A percentile compares a stretch with the other conserved stretches of the same genome.
phyloP scores from a whole-genome alignment of 352 stramenopile species.

The Phytophthora pinifolia region DNA sequence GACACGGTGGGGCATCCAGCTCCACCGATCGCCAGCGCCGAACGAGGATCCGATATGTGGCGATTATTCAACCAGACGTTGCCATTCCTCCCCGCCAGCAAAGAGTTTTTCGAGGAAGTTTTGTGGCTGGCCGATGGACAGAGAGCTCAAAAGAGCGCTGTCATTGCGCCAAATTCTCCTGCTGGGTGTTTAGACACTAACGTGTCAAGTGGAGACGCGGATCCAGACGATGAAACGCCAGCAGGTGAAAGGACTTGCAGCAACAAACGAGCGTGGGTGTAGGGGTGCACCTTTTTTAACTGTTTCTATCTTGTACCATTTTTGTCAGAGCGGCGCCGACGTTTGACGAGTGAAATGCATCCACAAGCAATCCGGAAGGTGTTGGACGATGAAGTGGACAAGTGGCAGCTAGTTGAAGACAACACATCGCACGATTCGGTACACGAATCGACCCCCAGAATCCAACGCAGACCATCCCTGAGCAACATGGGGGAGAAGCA shows the following conservation, averaged over 20 bases:
- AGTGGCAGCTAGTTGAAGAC: slow-evolving; percentile 67
- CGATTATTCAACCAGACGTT: slow-evolving; percentile 71
- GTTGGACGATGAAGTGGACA: slow-evolving; percentile 64
- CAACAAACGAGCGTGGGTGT: too few relatives aligned
- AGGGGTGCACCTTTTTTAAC: not conserved
- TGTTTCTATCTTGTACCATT: not conserved
- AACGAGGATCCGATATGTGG: slow-evolving; percentile 69
- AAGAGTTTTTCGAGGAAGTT: slow-evolving; percentile 82
- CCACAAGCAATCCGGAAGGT: slow-evolving; percentile 66
- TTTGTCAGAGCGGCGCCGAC: slow-evolving; percentile 39
- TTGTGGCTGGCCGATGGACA: slow-evolving; percentile 41
- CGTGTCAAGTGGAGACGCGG: not conserved
- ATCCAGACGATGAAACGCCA: slow-evolving; percentile 16
- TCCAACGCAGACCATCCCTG: slow-evolving; percentile 23
- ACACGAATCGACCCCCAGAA: slow-evolving; percentile 10
- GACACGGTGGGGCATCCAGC: slow-evolving; percentile 48
- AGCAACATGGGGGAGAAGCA: slow-evolving; percentile 11
- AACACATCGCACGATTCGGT: not conserved
- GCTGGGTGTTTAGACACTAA: not conserved
- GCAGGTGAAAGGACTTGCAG: too few relatives aligned
- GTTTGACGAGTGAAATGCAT: slow-evolving; percentile 78
- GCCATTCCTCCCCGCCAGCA: slow-evolving; percentile 78
- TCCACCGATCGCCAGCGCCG: slow-evolving; percentile 46
- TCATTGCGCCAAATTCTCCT: not conserved
- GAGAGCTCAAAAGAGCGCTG: slow-evolving; percentile 1